Evolutionary conservation across 257 asterid species (phyloP), one percentile per base, ranked within the genome.

Genomic region (Solanum pinnatisectum): DNA sequence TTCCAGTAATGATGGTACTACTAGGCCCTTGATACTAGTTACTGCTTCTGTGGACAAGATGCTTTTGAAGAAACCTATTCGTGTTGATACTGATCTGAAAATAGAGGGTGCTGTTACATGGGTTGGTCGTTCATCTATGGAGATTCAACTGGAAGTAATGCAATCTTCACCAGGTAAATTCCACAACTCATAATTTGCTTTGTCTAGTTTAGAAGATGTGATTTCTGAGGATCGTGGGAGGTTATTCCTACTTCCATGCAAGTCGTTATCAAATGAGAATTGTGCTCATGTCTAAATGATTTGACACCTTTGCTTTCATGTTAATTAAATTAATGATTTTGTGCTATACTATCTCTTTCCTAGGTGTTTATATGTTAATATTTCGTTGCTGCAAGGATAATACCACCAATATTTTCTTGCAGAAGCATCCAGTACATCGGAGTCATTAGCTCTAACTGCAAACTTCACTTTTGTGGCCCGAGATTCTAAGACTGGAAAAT

Each of bases 391-490:
- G 37, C n/a, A n/a, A 14, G 84, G 84, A 44, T 78, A 78, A 42
- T 8, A 25, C 63, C 14, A 25, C 63, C 84, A 40, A 78, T 65
- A 84, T 67, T 88, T 87, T 85, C 83, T n/a, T 90, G 94, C 92
- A 93, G 96, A 91, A 78, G 77, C 90, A 68, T 86, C 88, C 10
- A 88, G 90, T 89, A 85, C 93, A 70, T 84, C 95, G 52, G 91
- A 93, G 56, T 83, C 92, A 40, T 89, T 89, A 65, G 98, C 99
- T 89, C 95, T 96, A 52, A 96, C 97, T 35, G 99, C 99, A 70
- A 96, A 95, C 91, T 96, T 96, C 92, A 96, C 98, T 32, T 96
- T 96, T 71, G 99, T 96, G 87, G 98, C 98, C 84, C 99, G 98
- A 84, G 98, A 96, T 89, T 94, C 95, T 1, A 88, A 88, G 81